These are phyloP conservation scores for Scheffersomyces amazonensis DNA, from an alignment of 805 yeast species.

Conservation along the genomic window DNA sequence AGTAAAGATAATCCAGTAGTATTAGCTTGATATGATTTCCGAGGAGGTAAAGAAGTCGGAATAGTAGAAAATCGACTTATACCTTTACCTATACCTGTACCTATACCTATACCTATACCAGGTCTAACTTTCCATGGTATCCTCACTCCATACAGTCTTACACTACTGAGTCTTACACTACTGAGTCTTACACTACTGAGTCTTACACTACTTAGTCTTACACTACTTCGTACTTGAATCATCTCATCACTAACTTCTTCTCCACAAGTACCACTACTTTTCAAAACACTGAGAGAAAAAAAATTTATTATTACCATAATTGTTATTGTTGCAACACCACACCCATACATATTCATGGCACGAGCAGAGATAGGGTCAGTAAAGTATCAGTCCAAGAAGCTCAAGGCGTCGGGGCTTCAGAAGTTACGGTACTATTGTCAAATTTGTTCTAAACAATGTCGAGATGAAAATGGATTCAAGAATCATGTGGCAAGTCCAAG, in stretches of 20 bases:
- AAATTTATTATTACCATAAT: too few relatives aligned
- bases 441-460: conserved; percentile 86
- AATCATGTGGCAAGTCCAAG: conserved; percentile 83
- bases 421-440: conserved; percentile 87
- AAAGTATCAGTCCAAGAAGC: conserved; percentile 67
- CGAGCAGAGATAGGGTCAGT: conserved; percentile 45
- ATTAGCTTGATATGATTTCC: conserved; percentile 27
- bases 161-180: too few relatives aligned
- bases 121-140: too few relatives aligned
- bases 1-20: conserved; percentile 17
- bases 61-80: conserved; percentile 6
- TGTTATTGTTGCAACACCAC: too few relatives aligned
- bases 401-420: conserved; percentile 83
- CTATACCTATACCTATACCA: too few relatives aligned
- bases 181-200: too few relatives aligned
- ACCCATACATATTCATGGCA: conserved; percentile 20
- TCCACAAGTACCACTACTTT: too few relatives aligned
- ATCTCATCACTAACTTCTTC: too few relatives aligned
- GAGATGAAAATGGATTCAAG: conserved; percentile 94
- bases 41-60: conserved; percentile 20
- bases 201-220: too few relatives aligned
- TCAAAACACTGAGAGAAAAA: too few relatives aligned
- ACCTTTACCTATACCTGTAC: too few relatives aligned
- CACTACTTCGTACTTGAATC: too few relatives aligned
- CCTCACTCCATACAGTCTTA: not conserved